Base-by-base conservation (phyloP, 768 basidiomycete genomes). In the Nidularia pulvinata region DNA sequence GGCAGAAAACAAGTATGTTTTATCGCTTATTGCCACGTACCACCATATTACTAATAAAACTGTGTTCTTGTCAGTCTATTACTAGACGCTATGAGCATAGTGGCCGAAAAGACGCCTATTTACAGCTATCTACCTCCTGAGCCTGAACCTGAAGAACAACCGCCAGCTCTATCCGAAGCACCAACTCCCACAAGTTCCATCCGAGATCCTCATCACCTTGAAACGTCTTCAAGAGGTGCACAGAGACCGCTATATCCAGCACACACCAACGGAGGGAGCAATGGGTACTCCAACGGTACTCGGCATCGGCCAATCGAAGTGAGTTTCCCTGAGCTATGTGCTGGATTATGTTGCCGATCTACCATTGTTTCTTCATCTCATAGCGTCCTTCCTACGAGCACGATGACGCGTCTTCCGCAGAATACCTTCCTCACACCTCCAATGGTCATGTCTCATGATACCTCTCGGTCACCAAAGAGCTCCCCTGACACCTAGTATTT, bases 1-100 rank as follows among this genome's bases (percentile, higher is more conserved):
- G 53, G 75, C 74, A 2, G 80, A 82, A 60, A 79, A 80, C 54
- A 77, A 80, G 80, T 82, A 50, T 46, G 77, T 64, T 5, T 37
- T 39, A 22, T 47, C 19, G 19, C 46, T 44, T 11, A 42, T 13
- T 11, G 1, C 39, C 9, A 51, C 36, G n/a, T 33, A 16, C 9
- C 22, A 50, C 25, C 39, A 30, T 35, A 50, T 34, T 3, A 10
- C 14, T 39, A 2, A 43, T 49, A 25, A 13, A 19, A 33, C 45
- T 19, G 22, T 33, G 22, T 34, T 30, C 19, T 30, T 39, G 19
- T 35, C 22, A 76, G 74, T 46, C 67, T 75, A 13, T 65, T 76
- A 16, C 63, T 76, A 19, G 75, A 76, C 53, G 67, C 73, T 13
- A 66, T 74, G 56, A 25, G 46, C 25, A 60, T 65, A 22, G 46